Percentiles rank a stretch among this genome's conserved stretches.
phyloP scores from a whole-genome alignment of 305 asterid species.

The Fraxinus paxiana region DNA sequence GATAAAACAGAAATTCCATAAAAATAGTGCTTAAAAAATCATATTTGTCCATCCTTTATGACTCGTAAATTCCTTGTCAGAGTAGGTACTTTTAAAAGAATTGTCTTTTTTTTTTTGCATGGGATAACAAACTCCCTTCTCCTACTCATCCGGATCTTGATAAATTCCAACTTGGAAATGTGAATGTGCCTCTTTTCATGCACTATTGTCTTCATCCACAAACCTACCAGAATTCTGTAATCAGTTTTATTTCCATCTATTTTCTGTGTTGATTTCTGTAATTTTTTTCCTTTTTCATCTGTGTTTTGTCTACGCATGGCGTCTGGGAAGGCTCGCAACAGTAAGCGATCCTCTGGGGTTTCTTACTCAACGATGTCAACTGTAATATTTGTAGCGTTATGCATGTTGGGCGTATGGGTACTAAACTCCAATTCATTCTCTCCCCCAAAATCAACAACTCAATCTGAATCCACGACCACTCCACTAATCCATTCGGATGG shows the following conservation, averaged over 20 bases:
- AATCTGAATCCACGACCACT: slow-evolving; percentile 17
- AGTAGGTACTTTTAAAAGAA: neutral
- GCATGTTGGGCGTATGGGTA: slow-evolving; percentile 55
- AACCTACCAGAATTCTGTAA: slow-evolving; percentile 30
- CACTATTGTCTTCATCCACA: slow-evolving; percentile 30
- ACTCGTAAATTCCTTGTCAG: neutral
- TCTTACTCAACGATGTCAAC: slow-evolving; percentile 52
- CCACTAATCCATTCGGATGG: neutral
- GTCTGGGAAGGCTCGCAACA: slow-evolving; percentile 41
- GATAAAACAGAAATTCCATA: neutral
- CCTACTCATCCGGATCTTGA: slow-evolving; percentile 76
- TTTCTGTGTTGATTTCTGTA: neutral
- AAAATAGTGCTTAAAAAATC: no score
- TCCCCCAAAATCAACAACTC: slow-evolving; percentile 38
- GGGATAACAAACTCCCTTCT: slow-evolving; percentile 36
- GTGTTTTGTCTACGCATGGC: slow-evolving; percentile 39
- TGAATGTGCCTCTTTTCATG: slow-evolving; percentile 18
- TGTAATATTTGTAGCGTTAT: slow-evolving; percentile 43
- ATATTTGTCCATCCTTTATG: neutral
- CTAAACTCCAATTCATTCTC: slow-evolving; percentile 44
- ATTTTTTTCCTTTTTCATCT: neutral
- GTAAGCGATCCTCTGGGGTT: slow-evolving; percentile 42
- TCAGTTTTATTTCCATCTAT: slow-evolving; percentile 1
- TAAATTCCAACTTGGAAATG: slow-evolving; percentile 26
- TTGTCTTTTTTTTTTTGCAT: neutral